These are phyloP conservation scores for Boechera stricta DNA, from an alignment of 345 rosid genomes.

Conservation along the genomic window DNA sequence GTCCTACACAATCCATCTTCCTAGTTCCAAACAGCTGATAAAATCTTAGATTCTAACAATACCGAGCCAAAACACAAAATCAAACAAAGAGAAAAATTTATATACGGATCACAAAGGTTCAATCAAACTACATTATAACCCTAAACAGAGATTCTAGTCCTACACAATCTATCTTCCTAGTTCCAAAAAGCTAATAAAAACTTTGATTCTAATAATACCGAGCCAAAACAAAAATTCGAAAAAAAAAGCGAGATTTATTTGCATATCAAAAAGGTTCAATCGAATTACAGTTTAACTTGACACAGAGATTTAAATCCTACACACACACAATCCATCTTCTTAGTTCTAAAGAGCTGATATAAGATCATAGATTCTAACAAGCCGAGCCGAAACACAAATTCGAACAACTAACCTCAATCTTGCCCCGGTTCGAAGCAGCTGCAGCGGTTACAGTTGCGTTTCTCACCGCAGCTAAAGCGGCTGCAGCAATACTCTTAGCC, in stretches of 20 bases:
- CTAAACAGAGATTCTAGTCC: not conserved
- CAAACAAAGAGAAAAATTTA: not conserved
- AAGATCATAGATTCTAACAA: not conserved
- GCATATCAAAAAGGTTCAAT: not conserved
- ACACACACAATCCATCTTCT: not conserved
- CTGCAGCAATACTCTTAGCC: conserved; percentile 76
- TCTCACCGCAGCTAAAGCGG: conserved; percentile 87
- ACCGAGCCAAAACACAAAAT: not conserved
- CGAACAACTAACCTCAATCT: conserved; percentile 68
- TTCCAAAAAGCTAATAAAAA: not conserved
- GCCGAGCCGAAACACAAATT: not conserved
- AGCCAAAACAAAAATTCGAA: not conserved
- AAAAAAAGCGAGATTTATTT: not conserved
- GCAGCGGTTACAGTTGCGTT: conserved; percentile 77
- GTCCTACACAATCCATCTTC: not conserved
- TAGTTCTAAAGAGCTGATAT: not conserved
- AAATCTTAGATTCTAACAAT: not conserved
- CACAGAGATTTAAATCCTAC: not conserved
- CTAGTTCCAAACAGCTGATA: not conserved
- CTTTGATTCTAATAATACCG: not conserved
- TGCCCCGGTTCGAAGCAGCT: conserved; percentile 65
- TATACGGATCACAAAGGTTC: not conserved
- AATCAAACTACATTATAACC: not conserved
- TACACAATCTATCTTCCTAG: not conserved
- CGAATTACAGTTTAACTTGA: not conserved